phyloP scores from a whole-genome alignment of 768 basidiomycete genomes.

The Lentinula raphanica region DNA sequence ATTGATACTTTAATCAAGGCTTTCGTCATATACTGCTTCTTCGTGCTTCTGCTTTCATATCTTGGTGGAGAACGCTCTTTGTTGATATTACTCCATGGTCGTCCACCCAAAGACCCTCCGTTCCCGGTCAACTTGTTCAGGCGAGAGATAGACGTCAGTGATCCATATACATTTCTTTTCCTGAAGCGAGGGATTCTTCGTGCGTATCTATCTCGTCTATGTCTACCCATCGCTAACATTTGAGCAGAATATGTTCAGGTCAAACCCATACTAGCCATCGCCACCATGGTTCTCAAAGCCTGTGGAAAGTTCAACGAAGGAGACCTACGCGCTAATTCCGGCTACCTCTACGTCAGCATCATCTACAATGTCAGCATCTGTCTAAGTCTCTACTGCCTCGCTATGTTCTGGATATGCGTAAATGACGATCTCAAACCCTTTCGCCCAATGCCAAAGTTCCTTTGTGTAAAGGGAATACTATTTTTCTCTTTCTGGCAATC shows the following conservation, averaged over 20 bases:
- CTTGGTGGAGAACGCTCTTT: conserved; percentile 92
- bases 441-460: conserved; percentile 92
- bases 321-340: conserved; percentile 74
- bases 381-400: conserved; percentile 82
- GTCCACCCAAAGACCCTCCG: conserved; percentile 81
- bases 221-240: conserved; percentile 3
- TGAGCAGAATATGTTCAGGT: conserved; percentile 90
- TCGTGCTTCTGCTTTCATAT: conserved; percentile 74
- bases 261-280: conserved; percentile 84
- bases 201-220: conserved; percentile 25
- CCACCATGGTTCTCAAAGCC: conserved; percentile 82
- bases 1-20: conserved; percentile 41
- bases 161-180: conserved; percentile 91
- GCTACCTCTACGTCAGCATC: conserved; percentile 87
- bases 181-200: conserved; percentile 94
- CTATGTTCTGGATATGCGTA: conserved; percentile 95
- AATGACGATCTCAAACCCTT: conserved; percentile 86
- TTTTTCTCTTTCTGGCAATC: conserved; percentile 99
- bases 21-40: conserved; percentile 93
- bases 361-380: conserved; percentile 82
- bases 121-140: conserved; percentile 85
- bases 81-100: conserved; percentile 86
- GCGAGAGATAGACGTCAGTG: conserved; percentile 85
- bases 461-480: conserved; percentile 96
- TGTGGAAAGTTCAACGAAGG: conserved; percentile 88